Conservation (phyloP, 164 flowering plant species). For the Aristolochia contorta region DNA sequence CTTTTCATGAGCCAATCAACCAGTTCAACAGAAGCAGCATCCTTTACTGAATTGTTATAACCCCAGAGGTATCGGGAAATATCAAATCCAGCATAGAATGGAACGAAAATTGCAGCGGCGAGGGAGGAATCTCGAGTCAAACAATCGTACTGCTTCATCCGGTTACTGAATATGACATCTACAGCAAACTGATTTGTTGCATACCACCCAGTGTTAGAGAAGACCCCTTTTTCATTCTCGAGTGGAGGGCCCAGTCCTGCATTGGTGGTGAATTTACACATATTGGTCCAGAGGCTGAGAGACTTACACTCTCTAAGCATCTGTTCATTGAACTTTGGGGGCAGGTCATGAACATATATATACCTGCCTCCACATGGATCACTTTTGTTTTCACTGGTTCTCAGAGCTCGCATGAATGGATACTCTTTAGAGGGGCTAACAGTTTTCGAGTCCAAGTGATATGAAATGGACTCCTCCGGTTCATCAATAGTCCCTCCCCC, state of each 20-base stretch:
- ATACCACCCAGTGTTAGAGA: slow-evolving; percentile 76
- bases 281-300: slow-evolving; percentile 76
- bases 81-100: slow-evolving; percentile 90
- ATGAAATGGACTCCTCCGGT: slow-evolving; percentile 12
- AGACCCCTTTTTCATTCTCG: slow-evolving; percentile 67
- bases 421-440: slow-evolving; percentile 12
- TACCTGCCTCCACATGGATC: slow-evolving; percentile 96
- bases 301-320: slow-evolving; percentile 74
- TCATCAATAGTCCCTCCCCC: slow-evolving; percentile 30
- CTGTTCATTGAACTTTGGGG: slow-evolving; percentile 75
- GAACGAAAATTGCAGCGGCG: slow-evolving; percentile 89
- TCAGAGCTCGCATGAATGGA: slow-evolving; percentile 61
- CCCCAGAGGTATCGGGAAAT: slow-evolving; percentile 87
- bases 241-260: slow-evolving; percentile 88
- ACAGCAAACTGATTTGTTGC: slow-evolving; percentile 88
- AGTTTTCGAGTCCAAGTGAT: neutral
- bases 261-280: slow-evolving; percentile 79
- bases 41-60: slow-evolving; percentile 55
- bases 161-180: slow-evolving; percentile 74
- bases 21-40: slow-evolving; percentile 72
- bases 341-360: slow-evolving; percentile 81
- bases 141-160: slow-evolving; percentile 94
- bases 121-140: slow-evolving; percentile 74
- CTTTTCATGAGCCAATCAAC: slow-evolving; percentile 72
- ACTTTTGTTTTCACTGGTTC: slow-evolving; percentile 62